Evolutionary conservation across 768 basidiomycete species (phyloP), one percentile per base, ranked within the genome.

Genomic region (Neoboletus brunneissimus): DNA sequence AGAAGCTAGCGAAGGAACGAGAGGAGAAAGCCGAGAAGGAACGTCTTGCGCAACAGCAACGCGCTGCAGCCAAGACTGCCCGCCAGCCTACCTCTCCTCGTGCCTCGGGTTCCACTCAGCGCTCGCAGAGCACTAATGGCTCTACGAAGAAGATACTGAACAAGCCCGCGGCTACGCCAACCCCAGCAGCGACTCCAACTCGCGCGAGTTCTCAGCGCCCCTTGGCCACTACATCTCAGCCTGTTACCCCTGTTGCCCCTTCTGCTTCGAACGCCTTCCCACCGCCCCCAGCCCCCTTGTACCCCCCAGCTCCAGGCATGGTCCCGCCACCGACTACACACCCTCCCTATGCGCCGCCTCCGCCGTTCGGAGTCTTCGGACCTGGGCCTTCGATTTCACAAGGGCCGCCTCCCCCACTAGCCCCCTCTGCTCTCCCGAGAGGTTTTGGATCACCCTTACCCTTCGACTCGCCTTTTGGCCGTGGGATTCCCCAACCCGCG

Each of bases 1-100:
- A 82, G 69, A 86, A 83, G 49, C 73, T 82, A 55, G 79, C 80
- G 51, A 86, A 81, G 62, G 87, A 87, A 70, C 82, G 84, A 56
- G 80, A 79, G 48, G 86, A 84, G 50, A 82, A 82, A 54, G 78
- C 77, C 51, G 74, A 77, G 47, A 79, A 79, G 58, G 77, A 77
- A 42, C 79, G 79, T 51, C 64, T 68, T 48, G 68, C 65, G 44
- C 79, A 79, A 60, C 78, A 78, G 61, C 82, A 85, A 58, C 82
- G 79, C 59, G 77, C 80, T 12, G 73, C 75, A 48, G 71, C 76
- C 49, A 81, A 75, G 64, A 75, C 70, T 40, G 60, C 75, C 48
- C 81, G 85, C 51, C 67, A 77, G 50, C 82, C 81, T 35, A 74
- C 80, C 9, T 81, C 82, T 56, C 82, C 77, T 61, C 82, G 77